Conservation (phyloP, 345 rosid genomes). For the Bruguiera gymnorhiza region DNA sequence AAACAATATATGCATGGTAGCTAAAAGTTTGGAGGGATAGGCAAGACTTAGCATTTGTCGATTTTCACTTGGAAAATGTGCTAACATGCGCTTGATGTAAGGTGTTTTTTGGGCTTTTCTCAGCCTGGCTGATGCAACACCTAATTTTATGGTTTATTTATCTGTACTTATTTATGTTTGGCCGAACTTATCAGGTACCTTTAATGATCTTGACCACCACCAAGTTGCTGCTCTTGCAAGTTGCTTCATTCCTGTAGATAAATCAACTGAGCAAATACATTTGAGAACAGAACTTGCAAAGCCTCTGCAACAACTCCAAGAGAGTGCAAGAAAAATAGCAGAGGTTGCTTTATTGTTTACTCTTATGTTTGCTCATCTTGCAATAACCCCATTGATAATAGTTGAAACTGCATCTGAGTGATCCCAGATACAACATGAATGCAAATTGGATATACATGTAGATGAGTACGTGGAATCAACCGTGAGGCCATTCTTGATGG, state of each 20-base stretch:
- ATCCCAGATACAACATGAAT: conserved; percentile 87
- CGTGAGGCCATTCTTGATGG: conserved; percentile 90
- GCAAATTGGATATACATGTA: conserved; percentile 84
- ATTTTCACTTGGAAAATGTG: background rate
- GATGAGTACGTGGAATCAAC: conserved; percentile 97
- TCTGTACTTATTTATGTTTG: background rate
- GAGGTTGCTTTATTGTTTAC: conserved; percentile 47
- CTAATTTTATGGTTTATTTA: background rate
- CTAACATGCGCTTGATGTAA: background rate
- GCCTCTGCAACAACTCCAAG: conserved; percentile 95
- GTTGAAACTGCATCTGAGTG: conserved; percentile 10
- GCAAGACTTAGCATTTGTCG: background rate
- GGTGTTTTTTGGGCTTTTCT: conserved; percentile 4
- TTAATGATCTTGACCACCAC: conserved; percentile 94
- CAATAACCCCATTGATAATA: conserved; percentile 3
- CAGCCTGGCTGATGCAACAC: background rate
- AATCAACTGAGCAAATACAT: conserved; percentile 79
- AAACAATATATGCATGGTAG: background rate
- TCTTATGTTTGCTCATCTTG: background rate
- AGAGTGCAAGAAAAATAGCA: conserved; percentile 93
- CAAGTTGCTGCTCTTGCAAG: conserved; percentile 97
- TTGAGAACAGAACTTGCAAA: conserved; percentile 83
- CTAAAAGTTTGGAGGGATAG: background rate
- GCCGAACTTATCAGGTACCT: conserved; percentile 56
- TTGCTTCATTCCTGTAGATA: conserved; percentile 98